Base-by-base conservation (phyloP, 139 green algal genomes). In the Chlamydomonas sphaeroides region DNA sequence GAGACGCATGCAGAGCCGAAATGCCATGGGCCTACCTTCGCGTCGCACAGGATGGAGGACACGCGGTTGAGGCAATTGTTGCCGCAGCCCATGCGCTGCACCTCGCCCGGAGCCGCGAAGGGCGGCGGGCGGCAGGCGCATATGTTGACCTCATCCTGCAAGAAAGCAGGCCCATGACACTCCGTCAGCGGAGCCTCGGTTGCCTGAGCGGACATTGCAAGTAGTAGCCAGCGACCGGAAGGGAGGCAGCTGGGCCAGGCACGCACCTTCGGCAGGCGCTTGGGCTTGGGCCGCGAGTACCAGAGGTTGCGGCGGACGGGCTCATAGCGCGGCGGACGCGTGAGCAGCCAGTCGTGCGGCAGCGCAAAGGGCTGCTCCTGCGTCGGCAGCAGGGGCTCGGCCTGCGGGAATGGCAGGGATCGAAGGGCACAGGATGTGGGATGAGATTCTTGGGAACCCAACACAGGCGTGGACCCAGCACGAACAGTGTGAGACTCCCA, bases 21-120 rank as follows among this genome's bases (percentile, higher is more conserved):
- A 14, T 14, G 45, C 45, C 45, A 14, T 53, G 45, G 45, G 10
- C 56, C 5, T 33, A 80, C 72, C 72, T 87, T 78, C 0, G 88
- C 74, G 83, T 98, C 95, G 76, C 95, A 98, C 65, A 92, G 91
- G 57, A 97, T 89, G 79, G 87, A 95, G 32, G 87, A 91, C 23
- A 93, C 66, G 33, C 90, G 73, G 79, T 95, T 97, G 35, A 95
- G 83, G 86, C 93, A 97, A 62, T 74, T 74, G 4, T 89, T 74
- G 0, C 81, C 66, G 65, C 94, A 97, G 65, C 90, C 93, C 18
- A 71, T 63, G 21, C 51, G 69, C 53, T 59, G 61, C 56, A 61
- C 33, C 63, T 73, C 62, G 42, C 76, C 62, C 14, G 62, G 76
- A 8, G 45, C 61, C 36, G 42, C 74, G 21, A 72, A 23, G 7